Conservation (phyloP, 176 grass and related monocot genomes). For the Zoysia japonica region DNA sequence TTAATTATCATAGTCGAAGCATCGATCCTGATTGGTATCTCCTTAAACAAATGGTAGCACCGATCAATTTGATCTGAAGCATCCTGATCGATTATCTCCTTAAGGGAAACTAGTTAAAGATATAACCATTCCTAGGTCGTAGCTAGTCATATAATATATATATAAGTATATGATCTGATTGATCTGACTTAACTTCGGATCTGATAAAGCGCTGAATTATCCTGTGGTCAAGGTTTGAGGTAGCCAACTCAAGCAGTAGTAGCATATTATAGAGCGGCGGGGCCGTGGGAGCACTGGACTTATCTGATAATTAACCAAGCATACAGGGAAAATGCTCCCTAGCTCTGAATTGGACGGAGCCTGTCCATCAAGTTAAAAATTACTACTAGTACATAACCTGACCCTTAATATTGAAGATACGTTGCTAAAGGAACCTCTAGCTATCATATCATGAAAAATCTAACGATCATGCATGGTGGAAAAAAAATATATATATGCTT, state of each 20-base stretch:
- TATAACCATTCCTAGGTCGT: no score
- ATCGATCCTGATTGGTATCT: not conserved
- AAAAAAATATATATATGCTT: not conserved
- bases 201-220: not conserved
- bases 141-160: no score
- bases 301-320: not conserved
- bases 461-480: not conserved
- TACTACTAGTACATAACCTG: no score
- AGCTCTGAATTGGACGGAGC: no score
- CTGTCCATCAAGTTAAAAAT: no score
- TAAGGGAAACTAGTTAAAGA: not conserved
- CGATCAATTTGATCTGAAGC: conserved; percentile 4
- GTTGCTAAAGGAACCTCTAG: not conserved
- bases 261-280: not conserved
- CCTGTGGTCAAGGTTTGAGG: conserved; percentile 10
- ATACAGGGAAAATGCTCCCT: no score
- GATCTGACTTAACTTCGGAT: conserved; percentile 3
- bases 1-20: conserved; percentile 18
- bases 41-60: not conserved
- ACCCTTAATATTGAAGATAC: not conserved
- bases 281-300: not conserved
- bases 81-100: not conserved
- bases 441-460: not conserved
- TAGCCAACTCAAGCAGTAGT: not conserved
- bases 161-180: no score